A percentile compares a stretch with the other conserved stretches of the same genome.
phyloP scores from a whole-genome alignment of 106 monocot species.

The Platanthera zijinensis region DNA sequence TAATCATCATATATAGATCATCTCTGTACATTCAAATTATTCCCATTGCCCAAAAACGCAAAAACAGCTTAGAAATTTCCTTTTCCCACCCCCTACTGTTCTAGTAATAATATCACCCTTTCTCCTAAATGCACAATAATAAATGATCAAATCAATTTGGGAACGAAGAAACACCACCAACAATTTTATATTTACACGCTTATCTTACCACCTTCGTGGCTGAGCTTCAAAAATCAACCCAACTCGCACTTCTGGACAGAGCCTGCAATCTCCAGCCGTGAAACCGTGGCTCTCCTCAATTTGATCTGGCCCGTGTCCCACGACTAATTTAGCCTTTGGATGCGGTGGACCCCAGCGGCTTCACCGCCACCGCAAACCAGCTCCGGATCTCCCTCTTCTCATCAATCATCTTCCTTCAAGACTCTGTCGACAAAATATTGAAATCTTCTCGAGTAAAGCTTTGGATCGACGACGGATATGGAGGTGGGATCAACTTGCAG shows the following conservation, averaged over 20 bases:
- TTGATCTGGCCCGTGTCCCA: not conserved
- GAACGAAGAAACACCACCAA: conserved; percentile 2
- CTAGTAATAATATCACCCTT: not conserved
- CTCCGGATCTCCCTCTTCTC: not conserved
- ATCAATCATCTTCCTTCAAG: conserved; percentile 32
- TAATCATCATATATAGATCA: not conserved
- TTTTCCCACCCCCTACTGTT: not conserved
- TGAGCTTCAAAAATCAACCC: conserved; percentile 26
- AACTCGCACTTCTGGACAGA: not conserved
- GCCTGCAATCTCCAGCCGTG: not conserved
- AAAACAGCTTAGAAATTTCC: not conserved
- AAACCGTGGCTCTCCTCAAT: not conserved
- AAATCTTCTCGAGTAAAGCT: conserved; percentile 53
- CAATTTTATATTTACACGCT: not conserved
- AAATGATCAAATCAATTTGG: conserved; percentile 9
- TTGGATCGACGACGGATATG: conserved; percentile 58
- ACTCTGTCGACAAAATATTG: conserved; percentile 47
- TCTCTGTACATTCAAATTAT: not conserved
- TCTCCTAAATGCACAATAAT: conserved; percentile 11
- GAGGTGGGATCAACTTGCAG: conserved; percentile 51
- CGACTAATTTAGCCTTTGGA: too few relatives aligned
- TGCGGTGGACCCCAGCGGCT: not conserved
- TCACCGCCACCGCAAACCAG: not conserved
- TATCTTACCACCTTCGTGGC: conserved; percentile 11
- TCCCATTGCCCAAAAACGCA: not conserved